Base-by-base conservation (phyloP, 2,329 filamentous ascomycete species). In the Botryotinia calthae region DNA sequence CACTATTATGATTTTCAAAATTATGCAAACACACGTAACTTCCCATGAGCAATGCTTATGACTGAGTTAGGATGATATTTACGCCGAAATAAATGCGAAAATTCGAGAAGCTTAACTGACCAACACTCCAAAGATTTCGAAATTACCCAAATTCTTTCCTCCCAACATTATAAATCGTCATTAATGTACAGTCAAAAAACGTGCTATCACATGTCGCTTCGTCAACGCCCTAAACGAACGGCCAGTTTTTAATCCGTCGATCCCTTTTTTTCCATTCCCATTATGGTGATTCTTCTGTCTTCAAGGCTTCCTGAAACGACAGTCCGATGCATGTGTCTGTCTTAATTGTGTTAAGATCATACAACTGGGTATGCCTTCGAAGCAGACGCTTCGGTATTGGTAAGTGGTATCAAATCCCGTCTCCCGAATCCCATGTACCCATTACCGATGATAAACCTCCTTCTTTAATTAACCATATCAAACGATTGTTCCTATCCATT, bases 261-360 rank as follows among this genome's bases (percentile, higher is more conserved):
- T 51, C 34, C 25, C 34, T 2, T 25, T 12, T 42, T 28, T 34
- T 28, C 25, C 37, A 56, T 25, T 51, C 34, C 4, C 16, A 14
- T n/a, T 34, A 28, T 28, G n/a, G 6, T 40, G 22, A 37, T 10
- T 16, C 1, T 25, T 31, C 48, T 44, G 5, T 56, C 65, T 25
- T 44, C 28, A 28, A n/a, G 9, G 28, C 44, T 22, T 62, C 28
- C 22, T 70, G n/a, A 71, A 58, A 71, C 37, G 70, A 71, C 61
- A 66, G 61, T 46, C 22, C 62, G 14, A 16, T 54, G n/a, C 20
- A 54, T 40, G n/a, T 40, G 9, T 31, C 37, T 14, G 37, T 48
- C 44, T 34, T 16, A 16, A 20, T 9, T n/a, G 16, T 44, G 31
- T 31, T 20, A 2, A 58, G 44, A n/a, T 22, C 34, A 66, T 20